Conservation (phyloP, 169 alveolate species). For the Plasmodium inui region DNA sequence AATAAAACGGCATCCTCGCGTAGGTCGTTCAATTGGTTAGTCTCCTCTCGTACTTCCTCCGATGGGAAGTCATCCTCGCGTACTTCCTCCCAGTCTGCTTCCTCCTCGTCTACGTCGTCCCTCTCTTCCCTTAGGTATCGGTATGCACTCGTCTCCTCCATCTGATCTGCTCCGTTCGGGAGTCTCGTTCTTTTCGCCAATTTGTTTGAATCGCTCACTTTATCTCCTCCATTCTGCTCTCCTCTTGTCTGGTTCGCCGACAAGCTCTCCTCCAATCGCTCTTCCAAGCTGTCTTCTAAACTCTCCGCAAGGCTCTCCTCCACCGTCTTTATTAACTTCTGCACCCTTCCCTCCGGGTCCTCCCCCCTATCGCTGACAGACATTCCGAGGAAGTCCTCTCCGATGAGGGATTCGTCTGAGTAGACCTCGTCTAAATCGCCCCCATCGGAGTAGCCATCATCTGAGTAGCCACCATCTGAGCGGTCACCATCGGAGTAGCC, state of each 20-base stretch:
- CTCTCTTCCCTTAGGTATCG: background rate
- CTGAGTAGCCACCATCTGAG: background rate
- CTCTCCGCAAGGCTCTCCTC: background rate
- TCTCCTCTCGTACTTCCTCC: conserved; percentile 4
- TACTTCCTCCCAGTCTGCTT: conserved; percentile 1
- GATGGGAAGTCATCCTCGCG: background rate
- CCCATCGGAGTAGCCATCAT: background rate
- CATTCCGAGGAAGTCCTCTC: background rate
- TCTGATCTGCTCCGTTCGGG: background rate
- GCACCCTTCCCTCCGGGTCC: background rate
- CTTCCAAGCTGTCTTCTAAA: background rate
- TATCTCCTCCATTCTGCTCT: background rate
- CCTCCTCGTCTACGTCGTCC: background rate
- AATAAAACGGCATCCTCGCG: background rate
- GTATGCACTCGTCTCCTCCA: background rate
- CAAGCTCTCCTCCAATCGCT: background rate
- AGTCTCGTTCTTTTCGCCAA: background rate
- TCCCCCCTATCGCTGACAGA: background rate
- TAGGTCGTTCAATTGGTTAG: background rate
- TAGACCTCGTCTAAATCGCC: background rate
- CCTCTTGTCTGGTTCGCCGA: background rate
- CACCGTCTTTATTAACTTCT: background rate
- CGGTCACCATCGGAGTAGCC: background rate
- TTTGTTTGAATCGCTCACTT: background rate
- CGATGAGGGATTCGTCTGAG: background rate